phyloP scores from a whole-genome alignment of 208 protist genomes.

The Herpetomonas samuelpessoai region DNA sequence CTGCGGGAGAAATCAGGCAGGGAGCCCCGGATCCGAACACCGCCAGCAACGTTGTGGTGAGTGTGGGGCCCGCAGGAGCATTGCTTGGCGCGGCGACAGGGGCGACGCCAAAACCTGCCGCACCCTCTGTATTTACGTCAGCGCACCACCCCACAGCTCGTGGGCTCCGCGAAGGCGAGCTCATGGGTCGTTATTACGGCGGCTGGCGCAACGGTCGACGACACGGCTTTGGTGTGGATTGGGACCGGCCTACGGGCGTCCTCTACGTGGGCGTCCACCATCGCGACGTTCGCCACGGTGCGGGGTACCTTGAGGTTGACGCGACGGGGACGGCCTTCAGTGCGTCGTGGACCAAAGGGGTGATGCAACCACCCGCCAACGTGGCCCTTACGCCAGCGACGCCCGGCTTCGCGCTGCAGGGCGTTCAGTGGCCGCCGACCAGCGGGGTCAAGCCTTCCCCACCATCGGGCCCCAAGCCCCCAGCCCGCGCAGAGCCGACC shows the following conservation, averaged over 20 bases:
- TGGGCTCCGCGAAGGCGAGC: neutral
- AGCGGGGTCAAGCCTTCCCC: constrained; percentile 1
- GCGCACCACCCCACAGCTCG: constrained; percentile 1
- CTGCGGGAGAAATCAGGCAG: neutral
- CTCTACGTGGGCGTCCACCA: constrained; percentile 47
- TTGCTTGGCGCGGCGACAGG: neutral
- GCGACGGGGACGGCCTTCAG: constrained; percentile 44
- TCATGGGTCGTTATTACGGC: constrained; percentile 41
- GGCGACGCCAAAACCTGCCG: no score
- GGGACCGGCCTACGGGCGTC: constrained; percentile 24
- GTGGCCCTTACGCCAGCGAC: constrained; percentile 23
- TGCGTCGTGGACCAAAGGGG: constrained; percentile 40
- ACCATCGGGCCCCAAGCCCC: neutral
- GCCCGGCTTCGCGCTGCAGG: constrained; percentile 38
- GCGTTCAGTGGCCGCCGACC: constrained; percentile 8
- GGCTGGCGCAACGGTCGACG: constrained; percentile 43
- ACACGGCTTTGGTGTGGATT: constrained; percentile 62
- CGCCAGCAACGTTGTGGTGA: neutral
- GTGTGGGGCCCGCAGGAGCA: neutral
- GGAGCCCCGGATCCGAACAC: neutral
- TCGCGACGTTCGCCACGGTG: constrained; percentile 30
- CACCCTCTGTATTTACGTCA: no score
- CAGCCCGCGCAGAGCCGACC: constrained; percentile 5
- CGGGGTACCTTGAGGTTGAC: constrained; percentile 39
- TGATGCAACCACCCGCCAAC: constrained; percentile 17